Evolutionary conservation across 495 filamentous ascomycete species (phyloP), one percentile per base, ranked within the genome.

Genomic region (Platismatia glauca): DNA sequence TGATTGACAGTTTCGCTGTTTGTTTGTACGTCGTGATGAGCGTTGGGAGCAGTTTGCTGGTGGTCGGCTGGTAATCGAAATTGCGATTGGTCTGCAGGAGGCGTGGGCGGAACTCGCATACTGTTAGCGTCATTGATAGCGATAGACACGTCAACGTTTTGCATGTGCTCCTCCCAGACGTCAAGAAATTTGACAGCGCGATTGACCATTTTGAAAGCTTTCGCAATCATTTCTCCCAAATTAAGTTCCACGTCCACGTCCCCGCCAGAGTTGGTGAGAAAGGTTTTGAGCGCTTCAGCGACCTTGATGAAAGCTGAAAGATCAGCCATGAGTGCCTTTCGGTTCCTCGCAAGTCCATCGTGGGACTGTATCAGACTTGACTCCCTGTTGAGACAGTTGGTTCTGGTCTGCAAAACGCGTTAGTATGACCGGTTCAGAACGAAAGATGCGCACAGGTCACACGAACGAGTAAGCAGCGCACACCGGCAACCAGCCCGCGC

Each of bases 171-270:
- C 31, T 90, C 85, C 80, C 91, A 88, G 7, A 91, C 79, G 69
- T 99, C 95, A n/a, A 97, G 78, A 71, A 99, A 97, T 63, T 85
- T 82, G 58, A 97, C 91, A 41, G 89, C 90, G 62, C 91, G 87
- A 60, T 85, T 91, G n/a, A 95, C 89, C 62, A 97, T 90, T 68
- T 89, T 93, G 77, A 95, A 97, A 0, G 91, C 91, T 71, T 91
- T 92, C 57, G 95, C 75, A 15, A 97, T 85, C 84, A 97, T 89
- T 71, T 95, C 90, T 71, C 97, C 93, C 57, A 95, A 78, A 37
- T 92, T 81, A 64, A 85, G 82, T 66, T 93, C 90, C 38, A 89
- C 77, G 35, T 86, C 82, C 3, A 86, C 78, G 24, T 83, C 78
- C 39, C 75, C 72, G 13, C 81, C 72, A 16, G 76, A 69, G 4